phyloP scores from a whole-genome alignment of 2,329 filamentous ascomycete genomes.

The Septoria petroselini region DNA sequence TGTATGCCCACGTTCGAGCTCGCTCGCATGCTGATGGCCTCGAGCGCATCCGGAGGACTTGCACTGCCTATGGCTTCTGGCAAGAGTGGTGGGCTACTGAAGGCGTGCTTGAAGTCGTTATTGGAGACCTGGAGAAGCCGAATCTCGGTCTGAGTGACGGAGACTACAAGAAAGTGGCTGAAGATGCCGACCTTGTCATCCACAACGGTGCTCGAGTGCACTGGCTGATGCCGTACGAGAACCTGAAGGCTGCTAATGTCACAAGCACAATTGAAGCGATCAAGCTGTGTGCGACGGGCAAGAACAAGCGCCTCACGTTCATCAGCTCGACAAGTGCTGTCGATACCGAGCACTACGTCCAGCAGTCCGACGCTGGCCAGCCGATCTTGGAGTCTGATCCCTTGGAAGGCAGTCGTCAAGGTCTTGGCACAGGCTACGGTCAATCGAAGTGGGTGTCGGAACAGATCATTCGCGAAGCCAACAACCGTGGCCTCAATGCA shows the following conservation, averaged over 20 bases:
- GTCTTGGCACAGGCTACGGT: slow-evolving; percentile 82
- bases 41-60: slow-evolving; percentile 63
- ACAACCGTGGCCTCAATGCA: slow-evolving; percentile 69
- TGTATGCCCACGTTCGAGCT: slow-evolving; percentile 74
- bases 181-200: slow-evolving; percentile 65
- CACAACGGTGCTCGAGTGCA: slow-evolving; percentile 79
- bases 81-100: slow-evolving; percentile 62
- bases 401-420: slow-evolving; percentile 69
- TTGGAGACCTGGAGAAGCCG: slow-evolving; percentile 71
- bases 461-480: slow-evolving; percentile 73
- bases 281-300: slow-evolving; percentile 70
- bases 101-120: slow-evolving; percentile 58
- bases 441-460: slow-evolving; percentile 84
- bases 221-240: slow-evolving; percentile 76
- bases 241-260: slow-evolving; percentile 72
- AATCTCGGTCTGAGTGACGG: slow-evolving; percentile 67
- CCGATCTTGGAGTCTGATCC: slow-evolving; percentile 74
- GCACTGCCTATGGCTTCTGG: slow-evolving; percentile 79
- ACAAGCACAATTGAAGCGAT: slow-evolving; percentile 74
- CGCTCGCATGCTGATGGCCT: slow-evolving; percentile 60
- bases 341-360: slow-evolving; percentile 76
- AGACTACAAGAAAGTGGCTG: slow-evolving; percentile 62
- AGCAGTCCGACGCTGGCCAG: slow-evolving; percentile 66
- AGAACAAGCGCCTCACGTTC: slow-evolving; percentile 75
- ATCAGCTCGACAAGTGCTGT: slow-evolving; percentile 79